Percentiles rank a stretch among this genome's conserved stretches.
These are phyloP conservation scores for Aspergillus sp. DNA, from an alignment of 2,329 filamentous ascomycete genomes.

Conservation along the genomic window DNA sequence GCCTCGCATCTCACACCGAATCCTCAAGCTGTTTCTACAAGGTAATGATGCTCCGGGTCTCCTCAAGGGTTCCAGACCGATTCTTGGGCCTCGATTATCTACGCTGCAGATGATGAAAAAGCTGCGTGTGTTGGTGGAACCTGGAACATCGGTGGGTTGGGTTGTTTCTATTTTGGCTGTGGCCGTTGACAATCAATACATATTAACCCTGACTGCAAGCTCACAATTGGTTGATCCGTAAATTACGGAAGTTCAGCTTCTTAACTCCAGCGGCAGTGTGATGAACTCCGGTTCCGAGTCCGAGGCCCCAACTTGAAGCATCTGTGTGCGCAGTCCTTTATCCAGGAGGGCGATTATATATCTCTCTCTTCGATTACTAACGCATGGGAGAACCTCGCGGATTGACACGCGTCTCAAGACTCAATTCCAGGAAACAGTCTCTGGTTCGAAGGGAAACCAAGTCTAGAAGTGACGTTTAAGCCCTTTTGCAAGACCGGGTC, in stretches of 20 bases:
- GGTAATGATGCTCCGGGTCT: neutral
- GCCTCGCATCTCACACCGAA: neutral
- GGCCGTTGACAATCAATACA: neutral
- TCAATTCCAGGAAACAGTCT: neutral
- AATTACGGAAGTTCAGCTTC: neutral
- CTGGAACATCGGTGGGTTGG: neutral
- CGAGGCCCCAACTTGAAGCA: too few relatives aligned
- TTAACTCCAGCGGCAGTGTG: too few relatives aligned
- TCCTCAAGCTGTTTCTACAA: neutral
- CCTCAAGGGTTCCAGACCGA: neutral
- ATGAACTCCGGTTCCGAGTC: too few relatives aligned
- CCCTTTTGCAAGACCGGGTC: neutral
- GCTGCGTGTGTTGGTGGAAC: conserved; percentile 16
- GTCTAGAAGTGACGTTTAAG: neutral
- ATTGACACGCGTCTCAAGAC: neutral
- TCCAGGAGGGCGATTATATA: neutral
- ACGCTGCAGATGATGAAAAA: conserved; percentile 12
- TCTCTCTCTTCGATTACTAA: neutral
- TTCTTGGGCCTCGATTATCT: neutral
- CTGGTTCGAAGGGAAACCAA: neutral
- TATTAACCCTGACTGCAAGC: neutral
- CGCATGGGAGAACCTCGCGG: neutral
- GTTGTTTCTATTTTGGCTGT: conserved; percentile 23
- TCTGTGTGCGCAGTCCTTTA: too few relatives aligned
- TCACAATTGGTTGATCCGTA: neutral